Evolutionary conservation across 352 stramenopile species (phyloP).

Genomic region (Phytophthora hybrid): DNA sequence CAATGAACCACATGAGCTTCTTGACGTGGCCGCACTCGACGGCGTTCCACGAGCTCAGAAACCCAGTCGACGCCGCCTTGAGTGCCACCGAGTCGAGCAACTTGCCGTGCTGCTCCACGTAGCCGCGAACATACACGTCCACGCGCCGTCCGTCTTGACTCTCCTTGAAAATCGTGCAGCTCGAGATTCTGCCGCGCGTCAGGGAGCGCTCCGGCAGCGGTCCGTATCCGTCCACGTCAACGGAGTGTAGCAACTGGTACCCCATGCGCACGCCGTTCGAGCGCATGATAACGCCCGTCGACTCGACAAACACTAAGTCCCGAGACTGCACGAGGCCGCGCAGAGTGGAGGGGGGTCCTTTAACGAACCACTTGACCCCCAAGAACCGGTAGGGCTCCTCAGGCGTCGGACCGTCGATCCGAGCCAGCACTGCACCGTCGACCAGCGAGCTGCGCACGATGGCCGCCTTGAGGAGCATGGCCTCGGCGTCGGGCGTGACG

Average conservation of each 20-base stretch:
- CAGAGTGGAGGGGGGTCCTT: slow-evolving; percentile 39
- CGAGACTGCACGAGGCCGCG: slow-evolving; percentile 43
- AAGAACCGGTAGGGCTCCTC: slow-evolving; percentile 54
- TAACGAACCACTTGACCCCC: slow-evolving; percentile 64
- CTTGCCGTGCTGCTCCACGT: slow-evolving; percentile 51
- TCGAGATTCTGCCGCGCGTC: slow-evolving; percentile 51
- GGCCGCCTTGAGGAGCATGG: slow-evolving; percentile 53
- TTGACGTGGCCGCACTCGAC: slow-evolving; percentile 55
- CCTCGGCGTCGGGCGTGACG: slow-evolving; percentile 41
- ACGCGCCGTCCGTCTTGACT: slow-evolving; percentile 30
- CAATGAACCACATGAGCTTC: slow-evolving; percentile 55
- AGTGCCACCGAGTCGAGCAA: slow-evolving; percentile 50
- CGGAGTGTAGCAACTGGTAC: slow-evolving; percentile 54
- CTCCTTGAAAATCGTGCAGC: slow-evolving; percentile 51
- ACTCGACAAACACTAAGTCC: slow-evolving; percentile 56
- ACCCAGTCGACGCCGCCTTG: slow-evolving; percentile 49
- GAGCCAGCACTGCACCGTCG: slow-evolving; percentile 47
- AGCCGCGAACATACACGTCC: slow-evolving; percentile 53
- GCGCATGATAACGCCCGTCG: slow-evolving; percentile 41
- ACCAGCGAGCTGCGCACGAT: slow-evolving; percentile 45
- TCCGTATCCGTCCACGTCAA: slow-evolving; percentile 46
- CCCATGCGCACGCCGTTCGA: slow-evolving; percentile 43
- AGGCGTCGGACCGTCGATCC: slow-evolving; percentile 40
- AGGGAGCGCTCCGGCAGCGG: slow-evolving; percentile 33
- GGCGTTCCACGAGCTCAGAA: slow-evolving; percentile 58